Evolutionary conservation across 2,329 filamentous ascomycete genomes (phyloP).

Genomic region (Aspergillus aculeatinus): DNA sequence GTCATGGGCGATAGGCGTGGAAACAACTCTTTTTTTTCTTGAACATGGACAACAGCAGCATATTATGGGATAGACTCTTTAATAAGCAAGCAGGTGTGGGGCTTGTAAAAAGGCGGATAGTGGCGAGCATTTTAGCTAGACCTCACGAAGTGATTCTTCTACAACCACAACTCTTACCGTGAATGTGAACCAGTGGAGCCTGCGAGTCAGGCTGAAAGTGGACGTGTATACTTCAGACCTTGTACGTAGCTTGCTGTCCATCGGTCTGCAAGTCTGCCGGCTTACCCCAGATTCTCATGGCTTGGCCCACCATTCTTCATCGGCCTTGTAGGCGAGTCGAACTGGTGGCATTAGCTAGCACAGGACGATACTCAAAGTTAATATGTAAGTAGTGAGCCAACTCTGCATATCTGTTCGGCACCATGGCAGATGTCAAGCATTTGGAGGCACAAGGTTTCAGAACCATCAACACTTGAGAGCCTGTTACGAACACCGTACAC

Average conservation of each 20-base stretch:
- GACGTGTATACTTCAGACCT: too few relatives aligned
- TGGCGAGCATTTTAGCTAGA: not conserved
- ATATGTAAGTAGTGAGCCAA: too few relatives aligned
- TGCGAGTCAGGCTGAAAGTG: too few relatives aligned
- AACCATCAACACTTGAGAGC: too few relatives aligned
- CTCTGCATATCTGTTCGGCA: too few relatives aligned
- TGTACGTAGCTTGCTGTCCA: not conserved
- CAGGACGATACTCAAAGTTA: not conserved
- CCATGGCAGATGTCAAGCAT: too few relatives aligned
- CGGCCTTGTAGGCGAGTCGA: not conserved
- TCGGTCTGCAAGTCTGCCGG: not conserved
- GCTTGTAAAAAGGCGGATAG: slow-evolving; percentile 1
- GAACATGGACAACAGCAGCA: not conserved
- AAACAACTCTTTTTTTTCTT: not conserved
- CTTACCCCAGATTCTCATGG: not conserved
- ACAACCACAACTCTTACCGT: too few relatives aligned
- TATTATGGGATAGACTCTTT: slow-evolving; percentile 6
- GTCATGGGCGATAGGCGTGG: slow-evolving; percentile 2
- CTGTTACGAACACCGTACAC: too few relatives aligned
- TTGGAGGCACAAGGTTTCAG: too few relatives aligned
- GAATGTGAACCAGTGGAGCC: too few relatives aligned
- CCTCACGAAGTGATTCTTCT: not conserved
- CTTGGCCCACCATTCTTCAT: not conserved
- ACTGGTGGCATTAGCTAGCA: not conserved
- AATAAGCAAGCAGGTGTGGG: slow-evolving; percentile 1